Evolutionary conservation across 371 early-diverging fungal species (phyloP).

Genomic region (Rhizopus sp.): DNA sequence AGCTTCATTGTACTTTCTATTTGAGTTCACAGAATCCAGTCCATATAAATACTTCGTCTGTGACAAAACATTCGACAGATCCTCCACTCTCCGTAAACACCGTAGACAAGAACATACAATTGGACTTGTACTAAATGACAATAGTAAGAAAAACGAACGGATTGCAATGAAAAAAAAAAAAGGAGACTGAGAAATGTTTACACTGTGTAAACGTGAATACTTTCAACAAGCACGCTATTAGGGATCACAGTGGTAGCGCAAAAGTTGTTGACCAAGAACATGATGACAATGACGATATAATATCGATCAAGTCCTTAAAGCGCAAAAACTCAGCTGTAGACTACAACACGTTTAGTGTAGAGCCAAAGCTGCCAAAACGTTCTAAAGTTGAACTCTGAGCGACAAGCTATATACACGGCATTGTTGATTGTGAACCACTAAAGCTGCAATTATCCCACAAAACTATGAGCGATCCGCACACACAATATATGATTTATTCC

Average conservation of each 20-base stretch:
- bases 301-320: background rate
- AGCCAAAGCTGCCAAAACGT: background rate
- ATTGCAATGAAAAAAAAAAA: background rate
- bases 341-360: background rate
- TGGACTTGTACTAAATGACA: background rate
- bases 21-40: background rate
- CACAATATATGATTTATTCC: background rate
- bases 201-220: background rate
- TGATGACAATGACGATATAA: background rate
- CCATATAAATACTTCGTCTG: background rate
- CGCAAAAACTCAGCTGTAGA: background rate
- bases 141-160: background rate
- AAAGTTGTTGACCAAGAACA: background rate
- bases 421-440: slow-evolving; percentile 6
- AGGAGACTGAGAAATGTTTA: background rate
- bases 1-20: too few relatives aligned
- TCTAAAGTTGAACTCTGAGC: background rate
- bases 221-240: background rate
- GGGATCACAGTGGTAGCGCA: background rate
- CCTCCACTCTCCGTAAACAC: background rate
- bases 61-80: too few relatives aligned
- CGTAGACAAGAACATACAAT: slow-evolving; percentile 1
- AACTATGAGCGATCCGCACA: background rate
- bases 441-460: slow-evolving; percentile 4
- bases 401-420: background rate